Percentiles rank a stretch among this genome's conserved stretches.
These are phyloP conservation scores for Carex scoparia DNA, from an alignment of 176 grass and related monocot genomes.

Conservation along the genomic window DNA sequence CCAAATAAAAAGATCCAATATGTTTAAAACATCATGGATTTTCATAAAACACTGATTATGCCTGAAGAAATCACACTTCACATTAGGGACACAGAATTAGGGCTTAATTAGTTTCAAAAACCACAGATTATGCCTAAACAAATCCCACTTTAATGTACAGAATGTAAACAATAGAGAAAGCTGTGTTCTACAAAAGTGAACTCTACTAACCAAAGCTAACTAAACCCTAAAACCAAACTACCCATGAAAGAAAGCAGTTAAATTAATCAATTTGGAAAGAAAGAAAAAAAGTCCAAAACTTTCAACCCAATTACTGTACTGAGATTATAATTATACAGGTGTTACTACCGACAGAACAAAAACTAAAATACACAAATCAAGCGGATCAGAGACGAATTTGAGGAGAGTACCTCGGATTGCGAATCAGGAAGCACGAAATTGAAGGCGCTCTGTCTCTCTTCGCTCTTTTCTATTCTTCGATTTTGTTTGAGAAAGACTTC, in stretches of 20 bases:
- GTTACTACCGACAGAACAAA: not conserved
- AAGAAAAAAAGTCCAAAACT: not conserved
- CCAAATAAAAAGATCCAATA: not conserved
- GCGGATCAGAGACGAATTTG: not conserved
- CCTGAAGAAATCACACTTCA: not conserved
- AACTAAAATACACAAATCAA: not conserved
- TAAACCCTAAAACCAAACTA: slow-evolving; percentile 12
- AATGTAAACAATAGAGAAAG: not conserved
- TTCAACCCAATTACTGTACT: not conserved
- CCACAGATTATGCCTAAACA: not conserved
- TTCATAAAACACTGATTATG: not conserved
- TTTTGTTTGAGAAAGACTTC: not conserved
- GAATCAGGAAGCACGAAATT: not conserved
- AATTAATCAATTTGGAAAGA: not conserved
- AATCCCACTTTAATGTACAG: not conserved
- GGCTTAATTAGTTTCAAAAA: not conserved
- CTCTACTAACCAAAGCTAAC: not conserved
- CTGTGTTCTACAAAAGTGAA: not conserved
- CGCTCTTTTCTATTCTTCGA: not conserved
- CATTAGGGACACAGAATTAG: not conserved
- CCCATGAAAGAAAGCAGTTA: not conserved
- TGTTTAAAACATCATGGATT: not conserved
- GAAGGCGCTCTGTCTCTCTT: not conserved
- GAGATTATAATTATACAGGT: not conserved
- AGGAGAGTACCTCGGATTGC: not conserved